These are phyloP conservation scores for Tolypocladium pustulatum DNA, from an alignment of 2,329 filamentous ascomycete genomes.

Conservation along the genomic window DNA sequence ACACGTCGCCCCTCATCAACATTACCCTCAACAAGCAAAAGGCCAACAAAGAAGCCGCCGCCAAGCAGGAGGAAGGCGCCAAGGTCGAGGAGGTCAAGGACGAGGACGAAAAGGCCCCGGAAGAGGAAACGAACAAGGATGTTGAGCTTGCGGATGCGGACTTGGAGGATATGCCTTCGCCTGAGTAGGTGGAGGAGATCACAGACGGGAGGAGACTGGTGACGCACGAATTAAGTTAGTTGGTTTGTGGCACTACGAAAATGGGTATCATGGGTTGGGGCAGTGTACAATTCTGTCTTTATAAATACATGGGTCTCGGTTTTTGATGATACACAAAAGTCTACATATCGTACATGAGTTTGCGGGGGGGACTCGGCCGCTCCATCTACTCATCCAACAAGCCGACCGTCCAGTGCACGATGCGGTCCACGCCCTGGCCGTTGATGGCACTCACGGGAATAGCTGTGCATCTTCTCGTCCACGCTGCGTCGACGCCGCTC, in stretches of 20 bases:
- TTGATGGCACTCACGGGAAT: slow-evolving; percentile 87
- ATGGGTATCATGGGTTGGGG: neutral
- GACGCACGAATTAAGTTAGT: neutral
- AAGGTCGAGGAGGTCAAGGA: slow-evolving; percentile 12
- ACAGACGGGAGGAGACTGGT: neutral
- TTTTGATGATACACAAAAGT: neutral
- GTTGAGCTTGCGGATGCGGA: slow-evolving; percentile 15
- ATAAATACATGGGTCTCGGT: neutral
- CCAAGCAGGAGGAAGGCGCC: slow-evolving; percentile 20
- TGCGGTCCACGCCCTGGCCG: slow-evolving; percentile 68
- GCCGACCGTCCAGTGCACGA: slow-evolving; percentile 63
- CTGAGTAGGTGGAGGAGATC: slow-evolving; percentile 14
- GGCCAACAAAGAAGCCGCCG: slow-evolving; percentile 12
- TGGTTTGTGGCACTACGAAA: neutral
- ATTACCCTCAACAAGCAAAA: slow-evolving; percentile 42
- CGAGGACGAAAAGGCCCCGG: slow-evolving; percentile 16
- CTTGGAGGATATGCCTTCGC: slow-evolving; percentile 26
- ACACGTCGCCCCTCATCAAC: slow-evolving; percentile 75
- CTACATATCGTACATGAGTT: slow-evolving; percentile 9
- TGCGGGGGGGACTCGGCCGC: neutral
- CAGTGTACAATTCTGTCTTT: neutral
- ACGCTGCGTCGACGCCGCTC: slow-evolving; percentile 47
- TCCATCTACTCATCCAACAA: slow-evolving; percentile 42
- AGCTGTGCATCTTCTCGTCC: slow-evolving; percentile 53
- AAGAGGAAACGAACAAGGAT: slow-evolving; percentile 22